Conservation (phyloP, 1,284 basidiomycete genomes). For the Ustilago tritici region DNA sequence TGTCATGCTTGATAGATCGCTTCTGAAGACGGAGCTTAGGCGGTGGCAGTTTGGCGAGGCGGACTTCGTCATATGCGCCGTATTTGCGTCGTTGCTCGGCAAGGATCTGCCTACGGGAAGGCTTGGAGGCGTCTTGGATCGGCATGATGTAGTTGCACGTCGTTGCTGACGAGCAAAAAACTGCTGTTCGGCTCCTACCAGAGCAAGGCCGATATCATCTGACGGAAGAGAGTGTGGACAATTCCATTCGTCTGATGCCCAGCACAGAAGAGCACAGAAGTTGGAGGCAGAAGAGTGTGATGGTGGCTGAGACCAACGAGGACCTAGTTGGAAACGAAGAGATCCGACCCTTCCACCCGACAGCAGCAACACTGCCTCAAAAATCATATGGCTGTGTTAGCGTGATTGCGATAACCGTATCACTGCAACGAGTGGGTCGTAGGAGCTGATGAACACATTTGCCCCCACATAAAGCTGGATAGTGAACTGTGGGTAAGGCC, state of each 20-base stretch:
- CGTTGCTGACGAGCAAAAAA: neutral
- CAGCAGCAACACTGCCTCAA: neutral
- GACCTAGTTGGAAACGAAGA: too few species aligned
- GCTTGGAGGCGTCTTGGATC: conserved; percentile 20
- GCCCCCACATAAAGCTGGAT: neutral
- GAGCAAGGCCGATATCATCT: too few species aligned
- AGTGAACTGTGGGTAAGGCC: neutral
- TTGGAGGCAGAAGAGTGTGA: too few species aligned
- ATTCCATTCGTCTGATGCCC: neutral
- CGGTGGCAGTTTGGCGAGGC: conserved; percentile 3
- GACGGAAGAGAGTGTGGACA: neutral
- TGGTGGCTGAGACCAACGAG: too few species aligned
- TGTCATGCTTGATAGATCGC: neutral
- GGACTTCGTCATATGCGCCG: conserved; percentile 34
- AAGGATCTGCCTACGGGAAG: conserved; percentile 15
- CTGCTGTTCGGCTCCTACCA: too few species aligned
- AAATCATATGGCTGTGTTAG: neutral
- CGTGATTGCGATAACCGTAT: neutral
- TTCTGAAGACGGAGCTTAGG: neutral
- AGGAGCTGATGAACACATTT: neutral
- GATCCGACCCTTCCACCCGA: neutral
- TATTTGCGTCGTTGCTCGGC: conserved; percentile 14
- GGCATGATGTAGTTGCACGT: conserved; percentile 10
- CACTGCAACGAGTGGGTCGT: neutral
- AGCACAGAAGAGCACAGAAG: neutral